Evolutionary conservation across 495 filamentous ascomycete genomes (phyloP).

Genomic region (Daldinia caldariorum): DNA sequence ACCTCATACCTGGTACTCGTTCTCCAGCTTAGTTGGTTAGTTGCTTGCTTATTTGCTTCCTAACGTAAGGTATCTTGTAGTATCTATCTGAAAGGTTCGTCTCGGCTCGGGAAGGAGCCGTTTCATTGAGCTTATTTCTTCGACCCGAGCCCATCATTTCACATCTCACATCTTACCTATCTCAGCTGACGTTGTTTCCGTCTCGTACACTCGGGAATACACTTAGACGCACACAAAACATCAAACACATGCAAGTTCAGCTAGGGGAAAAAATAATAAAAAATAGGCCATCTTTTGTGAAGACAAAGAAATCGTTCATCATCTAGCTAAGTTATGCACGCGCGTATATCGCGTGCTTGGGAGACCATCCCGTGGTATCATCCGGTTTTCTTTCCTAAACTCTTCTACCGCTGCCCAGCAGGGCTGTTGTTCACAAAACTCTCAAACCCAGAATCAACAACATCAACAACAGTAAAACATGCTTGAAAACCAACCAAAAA

Average conservation of each 20-base stretch:
- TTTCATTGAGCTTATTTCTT: conserved; percentile 4
- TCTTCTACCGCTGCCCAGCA: conserved; percentile 44
- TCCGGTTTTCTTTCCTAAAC: conserved; percentile 15
- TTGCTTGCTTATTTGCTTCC: no score
- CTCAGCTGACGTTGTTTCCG: conserved; percentile 1
- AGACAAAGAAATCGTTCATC: conserved; percentile 35
- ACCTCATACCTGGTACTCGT: background rate
- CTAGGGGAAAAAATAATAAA: no score
- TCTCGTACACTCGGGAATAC: background rate
- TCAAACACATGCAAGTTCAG: background rate
- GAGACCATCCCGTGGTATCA: conserved; percentile 45
- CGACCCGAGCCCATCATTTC: no score
- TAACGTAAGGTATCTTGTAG: background rate
- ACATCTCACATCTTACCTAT: background rate
- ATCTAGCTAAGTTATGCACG: conserved; percentile 38
- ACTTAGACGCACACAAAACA: background rate
- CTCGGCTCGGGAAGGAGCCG: conserved; percentile 1
- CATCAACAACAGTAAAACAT: conserved; percentile 7
- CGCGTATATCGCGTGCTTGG: conserved; percentile 37
- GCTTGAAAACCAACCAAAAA: conserved; percentile 1
- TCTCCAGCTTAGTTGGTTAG: no score
- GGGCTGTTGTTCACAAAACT: conserved; percentile 22
- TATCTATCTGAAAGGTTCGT: background rate
- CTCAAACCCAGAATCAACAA: conserved; percentile 7
- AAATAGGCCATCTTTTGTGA: background rate